Conservation (phyloP, 116 monocot species). For the Iris pallida region DNA sequence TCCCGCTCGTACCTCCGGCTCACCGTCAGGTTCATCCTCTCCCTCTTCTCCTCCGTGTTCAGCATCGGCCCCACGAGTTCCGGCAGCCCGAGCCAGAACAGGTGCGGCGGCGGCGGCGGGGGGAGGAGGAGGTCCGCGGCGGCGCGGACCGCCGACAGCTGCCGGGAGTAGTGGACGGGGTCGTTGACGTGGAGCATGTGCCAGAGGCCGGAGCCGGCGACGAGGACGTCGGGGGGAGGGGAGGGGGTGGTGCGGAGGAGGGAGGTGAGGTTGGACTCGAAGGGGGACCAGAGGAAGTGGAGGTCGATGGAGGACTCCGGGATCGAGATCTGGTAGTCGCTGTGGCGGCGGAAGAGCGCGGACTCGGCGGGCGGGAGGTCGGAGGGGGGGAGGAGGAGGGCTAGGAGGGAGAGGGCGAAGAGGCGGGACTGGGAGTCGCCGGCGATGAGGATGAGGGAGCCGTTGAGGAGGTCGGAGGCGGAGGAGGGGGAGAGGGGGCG, state of each 20-base stretch:
- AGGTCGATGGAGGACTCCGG: conserved; percentile 31
- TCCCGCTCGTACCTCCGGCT: conserved; percentile 41
- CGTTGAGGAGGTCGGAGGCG: conserved; percentile 61
- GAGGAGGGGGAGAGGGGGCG: conserved; percentile 35
- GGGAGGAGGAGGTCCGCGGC: conserved; percentile 12
- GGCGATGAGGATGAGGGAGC: conserved; percentile 62
- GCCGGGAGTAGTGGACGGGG: conserved; percentile 37
- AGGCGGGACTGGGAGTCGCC: conserved; percentile 87
- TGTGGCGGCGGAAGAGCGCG: conserved; percentile 76
- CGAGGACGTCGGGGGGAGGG: conserved; percentile 59
- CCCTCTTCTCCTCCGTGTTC: conserved; percentile 65
- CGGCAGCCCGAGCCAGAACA: conserved; percentile 90
- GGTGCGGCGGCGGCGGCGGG: conserved; percentile 24
- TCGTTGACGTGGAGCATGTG: conserved; percentile 75
- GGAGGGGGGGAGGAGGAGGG: conserved; percentile 41
- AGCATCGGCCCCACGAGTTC: conserved; percentile 49
- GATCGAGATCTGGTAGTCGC: conserved; percentile 54
- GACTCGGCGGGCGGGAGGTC: conserved; percentile 27
- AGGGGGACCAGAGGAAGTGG: conserved; percentile 88
- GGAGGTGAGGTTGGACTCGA: conserved; percentile 52
- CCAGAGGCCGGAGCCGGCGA: conserved; percentile 83
- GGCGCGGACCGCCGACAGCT: conserved; percentile 21
- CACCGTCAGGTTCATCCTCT: conserved; percentile 37
- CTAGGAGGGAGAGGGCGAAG: conserved; percentile 52
- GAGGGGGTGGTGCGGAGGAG: conserved; percentile 2